Percentiles rank a stretch among this genome's conserved stretches.
phyloP scores from a whole-genome alignment of 1,284 basidiomycete genomes.

The Trametes pubescens region DNA sequence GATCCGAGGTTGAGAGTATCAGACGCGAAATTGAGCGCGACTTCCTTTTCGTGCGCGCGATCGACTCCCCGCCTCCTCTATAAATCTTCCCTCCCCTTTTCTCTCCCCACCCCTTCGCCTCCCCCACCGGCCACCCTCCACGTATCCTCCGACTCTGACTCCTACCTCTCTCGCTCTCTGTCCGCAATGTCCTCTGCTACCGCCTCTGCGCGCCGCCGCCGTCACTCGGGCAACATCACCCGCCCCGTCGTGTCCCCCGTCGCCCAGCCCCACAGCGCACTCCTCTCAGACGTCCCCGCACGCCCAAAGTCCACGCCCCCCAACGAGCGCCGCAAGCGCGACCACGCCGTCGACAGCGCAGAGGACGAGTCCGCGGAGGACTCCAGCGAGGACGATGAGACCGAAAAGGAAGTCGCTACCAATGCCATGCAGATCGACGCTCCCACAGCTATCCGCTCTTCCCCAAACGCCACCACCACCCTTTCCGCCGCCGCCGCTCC shows the following conservation, averaged over 20 bases:
- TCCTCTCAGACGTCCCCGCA: conserved; percentile 37
- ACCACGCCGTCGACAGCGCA: conserved; percentile 21
- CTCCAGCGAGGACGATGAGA: conserved; percentile 30
- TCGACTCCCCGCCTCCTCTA: not conserved
- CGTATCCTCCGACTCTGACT: not conserved
- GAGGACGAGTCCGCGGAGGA: conserved; percentile 27
- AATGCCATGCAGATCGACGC: conserved; percentile 39
- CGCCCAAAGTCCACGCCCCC: conserved; percentile 49
- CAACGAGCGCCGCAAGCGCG: conserved; percentile 42
- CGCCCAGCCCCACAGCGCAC: conserved; percentile 26
- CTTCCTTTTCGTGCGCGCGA: not conserved
- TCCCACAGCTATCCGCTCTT: conserved; percentile 29
- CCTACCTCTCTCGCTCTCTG: conserved; percentile 2
- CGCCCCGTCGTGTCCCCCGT: conserved; percentile 37
- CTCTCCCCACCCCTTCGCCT: not conserved
- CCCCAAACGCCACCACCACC: conserved; percentile 28
- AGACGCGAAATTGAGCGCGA: conserved; percentile 8
- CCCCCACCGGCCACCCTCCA: conserved; percentile 2
- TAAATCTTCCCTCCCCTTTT: conserved; percentile 10
- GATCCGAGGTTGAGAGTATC: not conserved
- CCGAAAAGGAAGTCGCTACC: conserved; percentile 33
- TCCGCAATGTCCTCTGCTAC: conserved; percentile 31
- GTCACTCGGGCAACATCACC: conserved; percentile 45
- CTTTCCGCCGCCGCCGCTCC: conserved; percentile 1
- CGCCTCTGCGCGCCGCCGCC: conserved; percentile 41